Conservation (phyloP, 495 filamentous ascomycete species). For the Neurospora discreta region DNA sequence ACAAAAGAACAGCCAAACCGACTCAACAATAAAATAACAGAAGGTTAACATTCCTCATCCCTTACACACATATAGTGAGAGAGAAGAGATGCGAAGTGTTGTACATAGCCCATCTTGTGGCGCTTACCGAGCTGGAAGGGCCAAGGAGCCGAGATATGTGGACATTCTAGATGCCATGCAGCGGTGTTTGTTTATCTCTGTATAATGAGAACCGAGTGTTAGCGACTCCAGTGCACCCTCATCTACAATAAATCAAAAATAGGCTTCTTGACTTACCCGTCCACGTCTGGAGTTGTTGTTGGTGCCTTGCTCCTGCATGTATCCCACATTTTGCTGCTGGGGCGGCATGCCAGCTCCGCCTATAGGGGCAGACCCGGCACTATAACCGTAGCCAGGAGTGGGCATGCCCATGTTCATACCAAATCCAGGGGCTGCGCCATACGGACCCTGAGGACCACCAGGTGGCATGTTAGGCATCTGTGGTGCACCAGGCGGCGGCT, state of each 20-base stretch:
- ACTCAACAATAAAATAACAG: background rate
- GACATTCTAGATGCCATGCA: background rate
- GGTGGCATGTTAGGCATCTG: conserved; percentile 17
- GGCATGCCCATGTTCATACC: conserved; percentile 36
- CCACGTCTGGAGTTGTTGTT: conserved; percentile 34
- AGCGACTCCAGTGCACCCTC: background rate
- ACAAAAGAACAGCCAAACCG: background rate
- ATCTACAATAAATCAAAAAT: background rate
- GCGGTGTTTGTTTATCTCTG: background rate
- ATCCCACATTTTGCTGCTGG: conserved; percentile 26
- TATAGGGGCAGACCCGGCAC: conserved; percentile 12
- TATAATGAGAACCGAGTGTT: background rate
- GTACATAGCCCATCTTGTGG: background rate
- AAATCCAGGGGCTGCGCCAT: conserved; percentile 37
- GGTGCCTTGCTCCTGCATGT: conserved; percentile 33
- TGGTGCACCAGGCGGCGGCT: conserved; percentile 20
- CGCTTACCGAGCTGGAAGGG: background rate
- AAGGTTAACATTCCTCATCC: background rate
- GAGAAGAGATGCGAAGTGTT: background rate
- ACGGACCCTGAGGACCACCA: conserved; percentile 18
- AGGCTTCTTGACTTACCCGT: conserved; percentile 33
- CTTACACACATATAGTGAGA: background rate
- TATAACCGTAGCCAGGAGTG: conserved; percentile 34
- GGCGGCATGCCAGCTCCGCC: background rate
- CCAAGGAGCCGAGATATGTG: background rate